A percentile compares a stretch with the other conserved stretches of the same genome.
Evolutionary conservation across 2,329 filamentous ascomycete genomes (phyloP).

Genomic region (Fusarium lateritium): DNA sequence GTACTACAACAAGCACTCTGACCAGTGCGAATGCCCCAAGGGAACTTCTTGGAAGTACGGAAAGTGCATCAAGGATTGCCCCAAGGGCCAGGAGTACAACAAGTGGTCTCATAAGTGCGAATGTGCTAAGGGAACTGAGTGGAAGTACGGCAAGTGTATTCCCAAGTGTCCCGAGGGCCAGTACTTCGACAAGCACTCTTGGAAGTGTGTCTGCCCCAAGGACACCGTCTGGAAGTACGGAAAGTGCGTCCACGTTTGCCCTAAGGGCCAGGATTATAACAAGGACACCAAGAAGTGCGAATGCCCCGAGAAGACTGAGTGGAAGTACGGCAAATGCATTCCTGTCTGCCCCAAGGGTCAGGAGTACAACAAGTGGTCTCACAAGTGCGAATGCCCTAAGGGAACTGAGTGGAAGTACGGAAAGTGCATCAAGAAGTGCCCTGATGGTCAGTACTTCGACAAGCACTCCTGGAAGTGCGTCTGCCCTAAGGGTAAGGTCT

Average conservation of each 20-base stretch:
- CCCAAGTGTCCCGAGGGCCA: constrained; percentile 22
- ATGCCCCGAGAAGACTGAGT: constrained; percentile 25
- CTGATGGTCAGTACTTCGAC: constrained; percentile 1
- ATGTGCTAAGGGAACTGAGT: constrained; percentile 24
- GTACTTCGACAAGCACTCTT: constrained; percentile 2
- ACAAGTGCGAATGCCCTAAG: constrained; percentile 11
- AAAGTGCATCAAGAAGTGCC: constrained; percentile 3
- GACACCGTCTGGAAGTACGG: constrained; percentile 21
- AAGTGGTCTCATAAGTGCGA: constrained; percentile 3
- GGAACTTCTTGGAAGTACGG: constrained; percentile 21
- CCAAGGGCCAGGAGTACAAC: constrained; percentile 20
- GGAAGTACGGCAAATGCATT: constrained; percentile 19
- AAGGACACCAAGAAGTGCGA: constrained; percentile 3
- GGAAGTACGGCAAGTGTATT: constrained; percentile 23
- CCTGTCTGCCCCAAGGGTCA: constrained; percentile 11
- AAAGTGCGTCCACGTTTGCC: constrained; percentile 21
- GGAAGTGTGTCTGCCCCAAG: constrained; percentile 33
- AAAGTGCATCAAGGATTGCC: constrained; percentile 22
- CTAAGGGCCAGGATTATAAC: constrained; percentile 20
- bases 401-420: constrained; percentile 1
- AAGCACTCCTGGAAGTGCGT: constrained; percentile 3
- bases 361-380: constrained; percentile 3
- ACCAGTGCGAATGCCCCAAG: constrained; percentile 27
- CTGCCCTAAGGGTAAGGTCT: constrained; percentile 26
- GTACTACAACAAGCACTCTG: constrained; percentile 3